Base-by-base conservation (phyloP, 2,329 filamentous ascomycete species). In the Lachnellula subtilissima region DNA sequence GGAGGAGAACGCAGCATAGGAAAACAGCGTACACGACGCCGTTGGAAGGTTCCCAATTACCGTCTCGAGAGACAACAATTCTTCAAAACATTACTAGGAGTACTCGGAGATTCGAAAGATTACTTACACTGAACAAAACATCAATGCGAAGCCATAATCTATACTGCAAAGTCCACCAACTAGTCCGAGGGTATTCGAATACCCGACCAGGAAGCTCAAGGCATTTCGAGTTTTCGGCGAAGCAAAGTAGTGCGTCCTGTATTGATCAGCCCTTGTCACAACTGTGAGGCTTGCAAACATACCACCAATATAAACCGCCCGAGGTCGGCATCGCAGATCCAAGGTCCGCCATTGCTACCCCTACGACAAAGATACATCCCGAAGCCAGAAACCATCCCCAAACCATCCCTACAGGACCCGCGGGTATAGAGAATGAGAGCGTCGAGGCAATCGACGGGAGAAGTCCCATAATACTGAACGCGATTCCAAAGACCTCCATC, bases 341-440 rank as follows among this genome's bases (percentile, higher is more conserved):
- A 56, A 80, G 68, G 66, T 79, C 77, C 32, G 77, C 76, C 76
- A 85, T 83, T 22, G 82, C 80, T 45, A 85, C 71, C 2, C 81
- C 80, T 51, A 85, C 81, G 35, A 82, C 67, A 59, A 85, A 81
- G 58, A 84, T 83, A 61, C 81, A 79, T 23, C 71, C 73, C 53
- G 77, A 79, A 11, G 81, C 81, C n/a, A 78, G 67, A 57, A 85
- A 79, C 82, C 81, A 85, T 2, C 79, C 78, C 81, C 82, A 85
- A 53, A 85, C 80, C 76, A 85, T 81, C 4, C 82, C 82, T 3
- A 76, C 80, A 1, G 81, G 81, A 0, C 82, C 82, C 5, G 81
- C 78, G 1, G 82, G 80, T 42, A 85, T 73, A 4, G 80, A 83
- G 61, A 84, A 85, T 0, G 79, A 66, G 12, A 85, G 69, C 0